Base-by-base conservation (phyloP, 176 grass and related monocot genomes). In the Zoysia japonica region DNA sequence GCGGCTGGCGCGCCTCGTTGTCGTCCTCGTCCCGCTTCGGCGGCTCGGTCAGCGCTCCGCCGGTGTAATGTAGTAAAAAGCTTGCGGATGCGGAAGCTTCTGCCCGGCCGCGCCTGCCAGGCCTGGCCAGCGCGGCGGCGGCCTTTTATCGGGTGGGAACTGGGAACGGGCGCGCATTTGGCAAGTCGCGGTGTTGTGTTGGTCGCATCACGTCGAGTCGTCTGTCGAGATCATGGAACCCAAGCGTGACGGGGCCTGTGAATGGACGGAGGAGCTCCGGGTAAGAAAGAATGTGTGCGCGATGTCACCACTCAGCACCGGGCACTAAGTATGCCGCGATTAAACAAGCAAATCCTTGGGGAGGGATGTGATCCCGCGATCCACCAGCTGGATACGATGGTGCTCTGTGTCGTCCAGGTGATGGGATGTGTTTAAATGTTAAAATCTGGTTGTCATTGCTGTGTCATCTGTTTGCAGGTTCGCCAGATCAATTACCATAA, bases 271-370 rank as follows among this genome's bases (percentile, higher is more conserved):
- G 7, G 55, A 60, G 72, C 43, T 47, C 11, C 20, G 84, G 61
- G 15, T 48, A 65, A 60, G 7, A 17, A n/a, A 13, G 4, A 6
- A 70, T 56, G 10, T 49, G 85, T 69, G 28, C 8, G 80, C 69
- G 55, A 70, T 80, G 81, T 84, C 81, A 88, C 76, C 82, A 80
- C 69, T 12, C 20, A 17, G 70, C 81, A 80, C 86, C 28, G 28
- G 28, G 28, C 28, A 28, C 28, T 28, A 28, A 28, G 3, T 52
- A 6, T 8, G 5, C 43, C 12, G 4, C 28, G 85, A 57, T 39
- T 83, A 78, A 72, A 87, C 9, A 87, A 82, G n/a, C 42, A 44
- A 78, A 87, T 87, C 79, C 19, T 17, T 6, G 7, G 2, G 20
- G 10, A 5, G 37, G 7, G 82, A 72, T 82, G 66, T 62, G 38